Evolutionary conservation across 306 rosid genomes (phyloP), one percentile per base, ranked within the genome.

Genomic region (Sechiopsis laciniata): DNA sequence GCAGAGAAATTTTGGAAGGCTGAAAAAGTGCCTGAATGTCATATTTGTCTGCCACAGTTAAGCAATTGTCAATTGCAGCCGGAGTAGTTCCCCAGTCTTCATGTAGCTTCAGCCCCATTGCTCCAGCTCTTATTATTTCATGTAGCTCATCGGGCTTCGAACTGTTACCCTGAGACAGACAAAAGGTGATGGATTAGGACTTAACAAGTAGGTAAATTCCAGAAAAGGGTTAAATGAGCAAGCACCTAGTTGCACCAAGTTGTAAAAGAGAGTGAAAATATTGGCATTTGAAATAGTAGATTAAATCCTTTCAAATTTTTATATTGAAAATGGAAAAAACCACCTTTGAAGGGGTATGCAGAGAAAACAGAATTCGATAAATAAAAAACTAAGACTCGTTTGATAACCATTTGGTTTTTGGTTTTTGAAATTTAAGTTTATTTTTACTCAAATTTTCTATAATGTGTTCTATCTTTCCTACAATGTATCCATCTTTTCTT

Each of bases 301-400:
- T 68, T 48, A 22, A 68, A 48, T 48, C 42, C 57, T 68, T 68
- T 48, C 45, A 14, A 68, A 68, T 48, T 66, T 66, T 21, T 68
- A 68, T 48, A 13, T 68, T 9, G 14, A 22, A 56, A 21, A 46
- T 14, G 20, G 14, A 13, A 69, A 17, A 20, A 46, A 29, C 20
- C 37, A 37, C 32, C 60, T 8, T 66, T 2, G 11, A 11, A 13
- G 20, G 63, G 55, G 63, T 35, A 46, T 8, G 53, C 37, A 52
- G 2, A 57, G 68, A 57, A 73, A 35, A 29, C 3, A 66, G 63
- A 73, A 57, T 55, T 63, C 45, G 2, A 56, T 0, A 58, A 35
- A 54, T 10, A 48, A 56, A 60, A 8, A 6, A 24, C 10, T 40
- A 32, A 32, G 4, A 5, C 2, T 5, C 37, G 5, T 32, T 32